Evolutionary conservation across 257 asterid genomes (phyloP).

Genomic region (Nicotiana attenuata): DNA sequence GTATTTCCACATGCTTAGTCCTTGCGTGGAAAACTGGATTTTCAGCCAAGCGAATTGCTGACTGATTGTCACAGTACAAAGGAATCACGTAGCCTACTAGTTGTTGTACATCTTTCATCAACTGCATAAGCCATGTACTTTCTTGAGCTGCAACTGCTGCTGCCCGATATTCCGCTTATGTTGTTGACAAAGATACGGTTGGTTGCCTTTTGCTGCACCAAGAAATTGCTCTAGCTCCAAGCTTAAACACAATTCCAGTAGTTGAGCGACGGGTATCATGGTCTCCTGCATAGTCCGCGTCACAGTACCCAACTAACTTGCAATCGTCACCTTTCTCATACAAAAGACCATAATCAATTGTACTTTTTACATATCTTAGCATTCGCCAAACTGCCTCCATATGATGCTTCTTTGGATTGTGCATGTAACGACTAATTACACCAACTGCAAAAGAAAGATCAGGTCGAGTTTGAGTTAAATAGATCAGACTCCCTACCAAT

Average conservation of each 20-base stretch:
- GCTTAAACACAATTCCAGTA: not conserved
- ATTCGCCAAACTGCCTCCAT: not conserved
- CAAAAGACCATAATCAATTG: too few relatives aligned
- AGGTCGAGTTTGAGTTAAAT: not conserved
- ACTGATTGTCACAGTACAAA: not conserved
- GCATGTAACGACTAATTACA: not conserved
- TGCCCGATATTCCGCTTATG: too few relatives aligned
- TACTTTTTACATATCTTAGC: too few relatives aligned
- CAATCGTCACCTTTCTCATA: too few relatives aligned
- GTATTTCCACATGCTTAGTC: too few relatives aligned
- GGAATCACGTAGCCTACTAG: not conserved
- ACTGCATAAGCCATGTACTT: not conserved
- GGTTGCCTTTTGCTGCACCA: too few relatives aligned
- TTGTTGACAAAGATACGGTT: too few relatives aligned
- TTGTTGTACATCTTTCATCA: not conserved
- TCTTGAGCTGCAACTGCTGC: too few relatives aligned
- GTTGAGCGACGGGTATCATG: too few relatives aligned
- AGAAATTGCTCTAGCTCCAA: not conserved
- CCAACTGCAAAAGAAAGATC: not conserved
- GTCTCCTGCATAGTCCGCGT: too few relatives aligned
- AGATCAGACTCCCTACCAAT: constrained; percentile 2
- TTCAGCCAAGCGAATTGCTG: not conserved
- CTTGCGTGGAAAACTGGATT: too few relatives aligned
- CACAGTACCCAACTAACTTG: too few relatives aligned
- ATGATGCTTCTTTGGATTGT: not conserved